Base-by-base conservation (phyloP, 1,284 basidiomycete genomes). In the Bjerkandera adusta region DNA sequence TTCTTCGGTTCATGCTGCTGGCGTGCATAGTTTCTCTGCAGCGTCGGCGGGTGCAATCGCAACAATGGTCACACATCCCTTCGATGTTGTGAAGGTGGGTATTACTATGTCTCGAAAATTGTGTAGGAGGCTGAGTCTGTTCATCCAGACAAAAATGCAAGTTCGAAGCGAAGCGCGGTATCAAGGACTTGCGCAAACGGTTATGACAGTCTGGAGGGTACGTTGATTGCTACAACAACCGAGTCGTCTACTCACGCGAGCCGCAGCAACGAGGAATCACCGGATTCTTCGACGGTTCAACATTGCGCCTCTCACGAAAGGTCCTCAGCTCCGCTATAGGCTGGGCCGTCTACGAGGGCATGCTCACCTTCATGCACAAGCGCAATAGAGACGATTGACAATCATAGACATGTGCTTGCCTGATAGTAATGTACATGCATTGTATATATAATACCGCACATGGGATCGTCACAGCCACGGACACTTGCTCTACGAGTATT, bases 311-410 rank as follows among this genome's bases (percentile, higher is more conserved):
- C 58, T 83, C 86, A 4, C 77, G 93, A 38, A 97, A 97, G 64
- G 83, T 95, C 1, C 70, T 91, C n/a, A 91, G 89, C 58, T 92
- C 90, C 18, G 88, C 85, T 0, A 92, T 97, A 51, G 92, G 85
- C 0, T 97, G 94, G 94, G 89, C 84, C 1, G 89, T 94, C 1
- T 97, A 95, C 58, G 94, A 96, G 66, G 88, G 83, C 25, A 64
- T 91, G 34, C 69, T 94, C 46, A 79, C 82, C 60, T 75, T 81
- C 50, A 73, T 81, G 58, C 75, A 72, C 56, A 16, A 41, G 13
- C 16, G 22, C 22, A n/a, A 29, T n/a, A 30, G 16, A 26, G 40
- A 37, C 20, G 26, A 22, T 15, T 34, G 20, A n/a, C 10, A 38
- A 43, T 24, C 29, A 13, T 21, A 7, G 20, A 18, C 12, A 38